phyloP scores from a whole-genome alignment of 148 eudicot genomes.

The Camellia japonica region DNA sequence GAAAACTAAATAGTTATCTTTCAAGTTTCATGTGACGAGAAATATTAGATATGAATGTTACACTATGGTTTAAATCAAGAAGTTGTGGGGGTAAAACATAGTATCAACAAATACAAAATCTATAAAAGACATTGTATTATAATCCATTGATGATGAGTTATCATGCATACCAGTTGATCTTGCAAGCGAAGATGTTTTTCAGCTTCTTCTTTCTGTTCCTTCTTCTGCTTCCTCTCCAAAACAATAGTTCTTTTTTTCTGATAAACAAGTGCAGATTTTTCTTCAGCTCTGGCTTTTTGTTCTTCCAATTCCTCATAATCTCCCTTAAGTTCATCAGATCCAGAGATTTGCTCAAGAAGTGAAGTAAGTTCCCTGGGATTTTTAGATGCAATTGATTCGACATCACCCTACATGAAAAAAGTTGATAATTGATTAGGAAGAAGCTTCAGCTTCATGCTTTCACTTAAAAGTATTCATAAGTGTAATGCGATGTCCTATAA shows the following conservation, averaged over 20 bases:
- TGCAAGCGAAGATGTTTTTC: constrained; percentile 90
- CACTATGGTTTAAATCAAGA: not conserved
- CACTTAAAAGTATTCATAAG: not conserved
- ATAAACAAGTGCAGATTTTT: constrained; percentile 72
- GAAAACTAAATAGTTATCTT: no score
- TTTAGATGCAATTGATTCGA: constrained; percentile 94
- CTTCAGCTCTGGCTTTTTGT: constrained; percentile 84
- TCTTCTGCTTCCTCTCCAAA: constrained; percentile 87
- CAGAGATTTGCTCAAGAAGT: constrained; percentile 94
- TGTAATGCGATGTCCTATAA: not conserved
- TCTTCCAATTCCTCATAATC: constrained; percentile 83
- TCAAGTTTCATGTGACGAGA: not conserved
- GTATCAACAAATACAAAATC: not conserved
- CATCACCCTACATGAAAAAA: constrained; percentile 70
- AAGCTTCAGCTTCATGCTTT: not conserved
- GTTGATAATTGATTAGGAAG: not conserved
- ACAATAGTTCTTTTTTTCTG: constrained; percentile 86
- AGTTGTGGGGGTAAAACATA: constrained; percentile 1
- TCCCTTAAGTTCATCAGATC: constrained; percentile 89
- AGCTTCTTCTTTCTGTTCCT: constrained; percentile 97
- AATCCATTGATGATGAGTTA: not conserved
- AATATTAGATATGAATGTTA: not conserved
- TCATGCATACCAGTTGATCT: constrained; percentile 62
- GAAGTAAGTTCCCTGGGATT: constrained; percentile 92
- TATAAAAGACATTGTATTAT: not conserved